Base-by-base conservation (phyloP, 2,329 filamentous ascomycete species). In the Penicillium oxalicum region DNA sequence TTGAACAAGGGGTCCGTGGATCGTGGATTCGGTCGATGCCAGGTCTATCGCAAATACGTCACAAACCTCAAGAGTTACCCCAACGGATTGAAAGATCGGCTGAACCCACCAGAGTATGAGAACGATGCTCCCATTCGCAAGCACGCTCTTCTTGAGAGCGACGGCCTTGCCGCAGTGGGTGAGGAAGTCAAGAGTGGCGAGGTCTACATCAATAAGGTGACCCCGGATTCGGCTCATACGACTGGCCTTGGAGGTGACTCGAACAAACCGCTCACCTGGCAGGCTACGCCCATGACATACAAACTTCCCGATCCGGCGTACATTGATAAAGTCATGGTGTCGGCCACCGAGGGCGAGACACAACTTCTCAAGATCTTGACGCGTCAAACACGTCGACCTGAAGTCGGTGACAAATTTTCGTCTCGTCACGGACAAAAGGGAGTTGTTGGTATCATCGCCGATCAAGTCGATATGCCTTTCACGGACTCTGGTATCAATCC, bases 391-490 rank as follows among this genome's bases (percentile, higher is more conserved):
- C 84, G 94, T 37, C 82, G 91, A 4, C 93, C 93, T 0, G 94
- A 98, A 68, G 80, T 98, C 3, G 93, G 93, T 45, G 93, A 98
- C 78, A 98, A 98, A 68, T 98, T 98, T 73, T 96, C 91, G 0
- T 98, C 93, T 44, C 88, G 93, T 51, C 93, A 98, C 78, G 93
- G 93, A 18, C 93, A 98, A 65, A 98, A 98, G 70, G 93, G 93
- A 74, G 93, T 97, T 18, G 90, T 95, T 1, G 93, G 93, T 48
- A 91, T 97, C 60, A 96, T 98, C 50, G 90, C 91, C 13, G 88
- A 95, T 54, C 91, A 97, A 71, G 90, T 93, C 65, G 93, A 98
- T 66, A 87, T 98, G 83, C 93, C 93, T 0, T 98, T 98, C 73
- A 87, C 87, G 33, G 93, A 98, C 70, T 76, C 79, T 45, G 94